A percentile compares a stretch with the other conserved stretches of the same genome.
These are phyloP conservation scores for Mortierella sp. DNA, from an alignment of 371 early-diverging fungal genomes.

Conservation along the genomic window DNA sequence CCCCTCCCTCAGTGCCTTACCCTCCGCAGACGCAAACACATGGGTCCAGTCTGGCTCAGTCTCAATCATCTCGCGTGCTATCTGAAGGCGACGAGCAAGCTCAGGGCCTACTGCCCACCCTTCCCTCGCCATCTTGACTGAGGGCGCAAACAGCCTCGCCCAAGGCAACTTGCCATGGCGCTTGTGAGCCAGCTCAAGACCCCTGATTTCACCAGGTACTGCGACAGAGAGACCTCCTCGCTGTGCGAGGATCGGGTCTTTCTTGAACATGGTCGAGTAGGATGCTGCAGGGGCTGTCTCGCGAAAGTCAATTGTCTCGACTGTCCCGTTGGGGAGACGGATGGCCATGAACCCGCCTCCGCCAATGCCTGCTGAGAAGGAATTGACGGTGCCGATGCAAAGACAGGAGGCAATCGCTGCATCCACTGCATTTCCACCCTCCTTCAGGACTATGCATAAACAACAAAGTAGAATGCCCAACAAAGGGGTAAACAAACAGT, in stretches of 20 bases:
- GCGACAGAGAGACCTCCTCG: constrained; percentile 89
- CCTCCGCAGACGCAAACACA: constrained; percentile 78
- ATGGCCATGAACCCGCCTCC: constrained; percentile 99
- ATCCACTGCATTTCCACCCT: constrained; percentile 98
- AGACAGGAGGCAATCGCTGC: constrained; percentile 95
- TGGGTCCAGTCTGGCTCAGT: constrained; percentile 61
- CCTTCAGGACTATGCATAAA: constrained; percentile 73
- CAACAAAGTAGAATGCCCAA: not conserved
- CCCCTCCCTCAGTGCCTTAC: constrained; percentile 73
- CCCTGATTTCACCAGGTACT: constrained; percentile 95
- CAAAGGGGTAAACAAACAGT: not conserved
- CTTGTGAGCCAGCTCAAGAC: constrained; percentile 88
- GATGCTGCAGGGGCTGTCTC: constrained; percentile 93
- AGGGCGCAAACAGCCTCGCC: constrained; percentile 87
- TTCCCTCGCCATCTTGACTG: constrained; percentile 83
- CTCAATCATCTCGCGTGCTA: constrained; percentile 57
- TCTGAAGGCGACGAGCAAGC: constrained; percentile 71
- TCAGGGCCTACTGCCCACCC: constrained; percentile 81
- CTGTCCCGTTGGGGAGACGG: constrained; percentile 72
- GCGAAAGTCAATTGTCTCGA: constrained; percentile 84
- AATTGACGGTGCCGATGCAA: constrained; percentile 95
- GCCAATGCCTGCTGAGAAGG: constrained; percentile 97
- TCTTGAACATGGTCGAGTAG: constrained; percentile 79
- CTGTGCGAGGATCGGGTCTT: constrained; percentile 75
- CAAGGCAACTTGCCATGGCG: constrained; percentile 89